Evolutionary conservation across 306 rosid species (phyloP).

Genomic region (Cucumis cinereus): DNA sequence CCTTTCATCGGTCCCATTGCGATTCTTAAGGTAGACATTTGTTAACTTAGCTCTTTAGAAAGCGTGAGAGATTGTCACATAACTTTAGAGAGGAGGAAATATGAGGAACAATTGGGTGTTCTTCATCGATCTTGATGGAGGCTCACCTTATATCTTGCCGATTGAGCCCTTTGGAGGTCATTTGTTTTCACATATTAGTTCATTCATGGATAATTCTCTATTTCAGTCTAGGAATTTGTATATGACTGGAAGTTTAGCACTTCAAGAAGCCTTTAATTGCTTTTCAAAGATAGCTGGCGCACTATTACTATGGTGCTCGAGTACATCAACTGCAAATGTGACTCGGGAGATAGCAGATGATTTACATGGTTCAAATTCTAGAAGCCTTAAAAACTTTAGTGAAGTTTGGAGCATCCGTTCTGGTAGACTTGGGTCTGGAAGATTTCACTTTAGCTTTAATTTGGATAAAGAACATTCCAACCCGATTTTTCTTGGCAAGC

Average conservation of each 20-base stretch:
- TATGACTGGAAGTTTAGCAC: constrained; percentile 44
- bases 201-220: constrained; percentile 38
- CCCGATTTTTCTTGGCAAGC: constrained; percentile 30
- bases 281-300: constrained; percentile 58
- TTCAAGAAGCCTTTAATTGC: constrained; percentile 40
- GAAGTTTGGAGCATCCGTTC: constrained; percentile 35
- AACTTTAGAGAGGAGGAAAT: constrained; percentile 3
- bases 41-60: background rate
- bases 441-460: constrained; percentile 33
- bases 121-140: constrained; percentile 53
- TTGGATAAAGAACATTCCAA: constrained; percentile 22
- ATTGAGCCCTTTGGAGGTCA: constrained; percentile 44
- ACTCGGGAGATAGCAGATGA: constrained; percentile 28
- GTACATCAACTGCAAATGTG: constrained; percentile 26
- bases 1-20: background rate
- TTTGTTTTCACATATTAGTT: constrained; percentile 37
- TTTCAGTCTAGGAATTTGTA: constrained; percentile 20
- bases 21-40: background rate
- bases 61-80: background rate
- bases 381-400: constrained; percentile 16
- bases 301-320: constrained; percentile 33
- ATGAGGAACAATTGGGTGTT: constrained; percentile 62
- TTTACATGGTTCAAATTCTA: constrained; percentile 23
- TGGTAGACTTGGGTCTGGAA: constrained; percentile 18
- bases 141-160: constrained; percentile 31